These are phyloP conservation scores for Gastrodia elata DNA, from an alignment of 106 monocot genomes.

Conservation along the genomic window DNA sequence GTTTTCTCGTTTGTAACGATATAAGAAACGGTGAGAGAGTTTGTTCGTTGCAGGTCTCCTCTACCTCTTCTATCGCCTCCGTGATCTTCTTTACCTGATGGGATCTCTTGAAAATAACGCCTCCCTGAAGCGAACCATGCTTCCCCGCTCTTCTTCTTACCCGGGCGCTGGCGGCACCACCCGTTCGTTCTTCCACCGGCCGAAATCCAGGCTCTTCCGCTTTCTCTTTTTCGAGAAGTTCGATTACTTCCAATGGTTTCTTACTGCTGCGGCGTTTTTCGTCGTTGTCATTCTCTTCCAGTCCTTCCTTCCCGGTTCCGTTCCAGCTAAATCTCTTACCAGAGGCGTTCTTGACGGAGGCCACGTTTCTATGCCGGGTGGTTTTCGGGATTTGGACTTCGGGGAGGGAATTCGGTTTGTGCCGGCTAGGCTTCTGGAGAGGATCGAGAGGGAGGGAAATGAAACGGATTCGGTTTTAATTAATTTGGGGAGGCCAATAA, in stretches of 20 bases:
- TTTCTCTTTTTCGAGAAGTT: constrained; percentile 58
- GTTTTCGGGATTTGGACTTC: constrained; percentile 28
- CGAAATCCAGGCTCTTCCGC: constrained; percentile 45
- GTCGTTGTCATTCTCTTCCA: constrained; percentile 47
- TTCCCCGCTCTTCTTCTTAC: constrained; percentile 13
- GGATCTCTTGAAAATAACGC: constrained; percentile 20
- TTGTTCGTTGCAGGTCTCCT: not conserved
- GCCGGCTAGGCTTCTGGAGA: constrained; percentile 44
- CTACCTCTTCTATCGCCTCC: constrained; percentile 1
- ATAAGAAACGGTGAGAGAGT: not conserved
- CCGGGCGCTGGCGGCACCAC: constrained; percentile 3
- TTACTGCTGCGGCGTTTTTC: constrained; percentile 46
- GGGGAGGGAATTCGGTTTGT: constrained; percentile 54
- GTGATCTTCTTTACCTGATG: constrained; percentile 12
- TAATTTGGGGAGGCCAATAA: constrained; percentile 17
- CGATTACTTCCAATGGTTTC: constrained; percentile 45
- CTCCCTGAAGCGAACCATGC: constrained; percentile 15
- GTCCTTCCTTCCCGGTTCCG: constrained; percentile 46
- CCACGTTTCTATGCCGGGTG: constrained; percentile 18
- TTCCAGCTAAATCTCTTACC: constrained; percentile 12
- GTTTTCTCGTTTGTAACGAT: not conserved
- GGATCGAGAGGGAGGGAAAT: constrained; percentile 41
- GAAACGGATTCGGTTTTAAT: constrained; percentile 20
- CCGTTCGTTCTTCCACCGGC: constrained; percentile 18
- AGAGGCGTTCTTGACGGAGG: constrained; percentile 7